Evolutionary conservation across 345 rosid species (phyloP), one percentile per base, ranked within the genome.

Genomic region (Corchorus olitorius): DNA sequence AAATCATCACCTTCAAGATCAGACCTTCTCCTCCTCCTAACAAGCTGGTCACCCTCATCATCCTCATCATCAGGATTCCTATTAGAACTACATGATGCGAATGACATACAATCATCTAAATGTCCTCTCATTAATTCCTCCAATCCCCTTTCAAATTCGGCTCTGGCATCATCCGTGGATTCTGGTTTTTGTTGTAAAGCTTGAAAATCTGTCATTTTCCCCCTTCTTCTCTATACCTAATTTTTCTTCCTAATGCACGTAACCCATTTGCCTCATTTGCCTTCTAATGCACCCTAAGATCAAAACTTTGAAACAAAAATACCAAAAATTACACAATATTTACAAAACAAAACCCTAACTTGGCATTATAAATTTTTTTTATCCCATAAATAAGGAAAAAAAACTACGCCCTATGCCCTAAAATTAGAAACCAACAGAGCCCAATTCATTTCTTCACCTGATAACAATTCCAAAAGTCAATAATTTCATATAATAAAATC

Each of bases 71-170:
- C 95, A 0, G 79, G 87, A 10, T 85, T 85, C 7, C 86, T 90
- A 1, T 87, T 83, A 3, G 99, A 92, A 78, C 98, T 95, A 65
- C 96, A 93, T 0, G 99, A 93, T 1, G 90, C 93, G 60, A 91
- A 92, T 10, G 98, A 83, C 86, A 94, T 88, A 77, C 98, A 92
- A 46, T 91, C 96, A 81, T 92, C 96, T 86, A 92, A 86, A 66
- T 85, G 94, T 14, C 97, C 97, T 34, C 94, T 92, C 98, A 94
- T 89, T 73, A 97, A 84, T 65, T 92, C 99, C 89, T 92, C 98
- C 82, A 91, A 83, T 33, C 91, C 95, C 41, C 90, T 72, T 81
- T 94, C 94, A 22, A 92, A 90, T 41, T 89, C 98, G 5, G 82
- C 77, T 33, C 84, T 87, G 17, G 80, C 85, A 80, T 84, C 92